These are phyloP conservation scores for Epithele typhae DNA, from an alignment of 768 basidiomycete species.

Conservation along the genomic window DNA sequence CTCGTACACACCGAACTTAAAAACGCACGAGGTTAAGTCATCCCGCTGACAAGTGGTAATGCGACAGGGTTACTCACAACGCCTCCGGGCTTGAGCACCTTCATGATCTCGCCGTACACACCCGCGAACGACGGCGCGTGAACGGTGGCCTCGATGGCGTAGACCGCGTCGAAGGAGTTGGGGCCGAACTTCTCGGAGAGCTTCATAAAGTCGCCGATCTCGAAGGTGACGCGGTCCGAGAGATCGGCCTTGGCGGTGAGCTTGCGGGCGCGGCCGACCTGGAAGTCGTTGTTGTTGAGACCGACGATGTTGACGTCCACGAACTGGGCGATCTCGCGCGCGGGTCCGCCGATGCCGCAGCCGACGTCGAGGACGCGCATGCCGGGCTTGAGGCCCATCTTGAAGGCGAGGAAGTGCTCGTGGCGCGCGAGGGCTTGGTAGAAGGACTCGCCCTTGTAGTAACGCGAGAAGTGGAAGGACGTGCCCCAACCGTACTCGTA, in stretches of 20 bases:
- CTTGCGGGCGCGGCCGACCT: slow-evolving; percentile 78
- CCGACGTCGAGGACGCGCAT: slow-evolving; percentile 98
- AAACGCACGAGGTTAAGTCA: slow-evolving; percentile 1
- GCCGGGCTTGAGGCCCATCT: slow-evolving; percentile 80
- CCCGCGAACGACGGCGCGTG: slow-evolving; percentile 97
- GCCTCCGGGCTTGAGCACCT: slow-evolving; percentile 95
- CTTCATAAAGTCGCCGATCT: slow-evolving; percentile 97
- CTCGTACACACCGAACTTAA: slow-evolving; percentile 96
- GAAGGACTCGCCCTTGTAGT: slow-evolving; percentile 87
- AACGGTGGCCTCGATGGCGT: slow-evolving; percentile 96
- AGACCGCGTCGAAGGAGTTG: slow-evolving; percentile 92
- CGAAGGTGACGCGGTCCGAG: slow-evolving; percentile 72
- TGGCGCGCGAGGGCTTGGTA: slow-evolving; percentile 81
- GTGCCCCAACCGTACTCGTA: slow-evolving; percentile 94
- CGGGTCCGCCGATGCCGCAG: slow-evolving; percentile 97
- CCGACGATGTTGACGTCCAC: slow-evolving; percentile 81
- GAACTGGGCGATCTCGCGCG: slow-evolving; percentile 91
- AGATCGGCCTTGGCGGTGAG: slow-evolving; percentile 79
- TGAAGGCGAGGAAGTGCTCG: slow-evolving; percentile 92
- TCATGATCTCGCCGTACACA: slow-evolving; percentile 89
- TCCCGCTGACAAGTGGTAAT: not conserved
- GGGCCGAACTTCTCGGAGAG: slow-evolving; percentile 88
- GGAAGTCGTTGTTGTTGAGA: slow-evolving; percentile 96
- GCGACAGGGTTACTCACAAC: slow-evolving; percentile 51
- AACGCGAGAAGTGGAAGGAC: slow-evolving; percentile 96